phyloP scores from a whole-genome alignment of 495 filamentous ascomycete genomes.

The Penicillium chermesinum region DNA sequence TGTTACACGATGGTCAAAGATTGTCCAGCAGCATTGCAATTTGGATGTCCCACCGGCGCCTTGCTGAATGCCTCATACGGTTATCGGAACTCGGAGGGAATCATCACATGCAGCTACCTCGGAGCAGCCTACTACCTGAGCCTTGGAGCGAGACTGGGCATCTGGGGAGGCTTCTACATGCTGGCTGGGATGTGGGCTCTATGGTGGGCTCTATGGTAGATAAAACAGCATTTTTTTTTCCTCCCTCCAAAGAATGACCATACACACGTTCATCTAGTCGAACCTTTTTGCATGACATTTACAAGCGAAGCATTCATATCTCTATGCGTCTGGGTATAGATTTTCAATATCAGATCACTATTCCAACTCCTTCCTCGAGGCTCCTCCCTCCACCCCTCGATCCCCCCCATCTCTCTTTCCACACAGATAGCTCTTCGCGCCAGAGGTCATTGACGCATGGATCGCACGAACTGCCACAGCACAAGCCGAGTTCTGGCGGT shows the following conservation, averaged over 20 bases:
- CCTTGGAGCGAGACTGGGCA: slow-evolving; percentile 15
- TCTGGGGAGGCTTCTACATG: slow-evolving; percentile 12
- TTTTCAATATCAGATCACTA: too few relatives aligned
- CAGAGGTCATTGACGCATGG: slow-evolving; percentile 40
- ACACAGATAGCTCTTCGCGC: slow-evolving; percentile 35
- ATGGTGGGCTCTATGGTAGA: slow-evolving; percentile 11
- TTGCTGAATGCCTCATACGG: slow-evolving; percentile 67
- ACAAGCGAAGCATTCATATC: neutral
- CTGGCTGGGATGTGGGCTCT: slow-evolving; percentile 13
- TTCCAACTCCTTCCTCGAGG: slow-evolving; percentile 15
- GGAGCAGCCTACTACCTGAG: slow-evolving; percentile 51
- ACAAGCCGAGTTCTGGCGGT: slow-evolving; percentile 32
- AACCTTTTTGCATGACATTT: neutral
- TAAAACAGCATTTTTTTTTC: slow-evolving; percentile 1
- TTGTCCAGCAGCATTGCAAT: slow-evolving; percentile 75
- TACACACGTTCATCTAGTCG: too few relatives aligned
- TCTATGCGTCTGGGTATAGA: neutral
- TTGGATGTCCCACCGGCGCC: slow-evolving; percentile 63
- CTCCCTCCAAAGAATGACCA: slow-evolving; percentile 4
- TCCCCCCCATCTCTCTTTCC: slow-evolving; percentile 37
- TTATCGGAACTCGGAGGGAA: slow-evolving; percentile 32
- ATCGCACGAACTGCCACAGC: slow-evolving; percentile 42
- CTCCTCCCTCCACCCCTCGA: slow-evolving; percentile 22
- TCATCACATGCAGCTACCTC: slow-evolving; percentile 54
- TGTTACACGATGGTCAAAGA: slow-evolving; percentile 78